Base-by-base conservation (phyloP, 2,329 filamentous ascomycete species). In the Colletotrichum navitas region DNA sequence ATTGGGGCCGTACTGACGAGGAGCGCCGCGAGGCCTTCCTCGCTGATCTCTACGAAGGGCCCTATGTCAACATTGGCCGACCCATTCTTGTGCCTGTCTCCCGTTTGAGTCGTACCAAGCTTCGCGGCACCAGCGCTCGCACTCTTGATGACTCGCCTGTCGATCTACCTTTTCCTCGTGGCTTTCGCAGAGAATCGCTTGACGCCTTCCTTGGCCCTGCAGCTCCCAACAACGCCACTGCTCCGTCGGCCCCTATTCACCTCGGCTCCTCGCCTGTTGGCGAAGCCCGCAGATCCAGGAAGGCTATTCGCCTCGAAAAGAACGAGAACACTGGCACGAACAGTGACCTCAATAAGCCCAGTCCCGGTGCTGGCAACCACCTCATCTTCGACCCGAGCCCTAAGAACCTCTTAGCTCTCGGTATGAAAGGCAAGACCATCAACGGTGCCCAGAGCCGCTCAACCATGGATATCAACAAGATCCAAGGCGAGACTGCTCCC, bases 71-170 rank as follows among this genome's bases (percentile, higher is more conserved):
- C 55, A 58, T 58, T 26, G 55, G 36, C 34, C 52, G 66, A 21
- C 52, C 29, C n/a, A 69, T 69, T 12, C 62, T 69, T 18, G 51
- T 60, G 29, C 66, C 66, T 26, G 45, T 69, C 62, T 66, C 66
- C 43, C 54, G 54, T 36, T 45, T 65, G 62, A 45, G 52, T 36
- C 66, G 54, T 21, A 32, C 54, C 45, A 39, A 29, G 16, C 29
- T 26, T 16, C 51, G 24, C 29, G 58, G 39, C 11, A 6, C 49
- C 41, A 62, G 45, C 21, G 29, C 58, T 43, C 36, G n/a, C 29
- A n/a, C 29, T 3, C 6, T 16, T 11, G 18, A n/a, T 18, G 45
- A 43, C 34, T 41, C 49, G 18, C 18, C 26, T 12, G 34, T 29
- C 18, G 41, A 41, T 3, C 18, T 29, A 4, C 16, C 34, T 16